phyloP scores from a whole-genome alignment of 768 basidiomycete genomes.

The Steccherinum ochraceum region DNA sequence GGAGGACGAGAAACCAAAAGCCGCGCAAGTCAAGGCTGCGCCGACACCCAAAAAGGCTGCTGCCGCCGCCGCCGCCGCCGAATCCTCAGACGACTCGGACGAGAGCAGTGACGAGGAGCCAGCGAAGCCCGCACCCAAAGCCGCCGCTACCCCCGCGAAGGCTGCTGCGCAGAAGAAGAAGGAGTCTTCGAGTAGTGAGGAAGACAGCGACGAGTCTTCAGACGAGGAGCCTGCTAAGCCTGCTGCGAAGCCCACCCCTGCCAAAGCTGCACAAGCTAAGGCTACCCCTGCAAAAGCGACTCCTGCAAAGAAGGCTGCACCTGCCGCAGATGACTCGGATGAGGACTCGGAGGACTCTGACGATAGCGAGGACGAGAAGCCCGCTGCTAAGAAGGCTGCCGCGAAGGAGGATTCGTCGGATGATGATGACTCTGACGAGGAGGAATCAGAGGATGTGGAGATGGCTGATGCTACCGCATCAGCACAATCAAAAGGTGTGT shows the following conservation, averaged over 20 bases:
- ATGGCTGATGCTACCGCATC: slow-evolving; percentile 43
- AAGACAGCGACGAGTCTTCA: slow-evolving; percentile 8
- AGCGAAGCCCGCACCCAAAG: no score
- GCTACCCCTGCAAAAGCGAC: slow-evolving; percentile 5
- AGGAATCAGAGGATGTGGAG: slow-evolving; percentile 50
- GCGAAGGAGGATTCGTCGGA: slow-evolving; percentile 13
- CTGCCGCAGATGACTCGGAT: slow-evolving; percentile 8
- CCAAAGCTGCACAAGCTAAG: slow-evolving; percentile 25
- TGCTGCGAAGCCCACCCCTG: slow-evolving; percentile 4
- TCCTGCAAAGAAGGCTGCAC: slow-evolving; percentile 12
- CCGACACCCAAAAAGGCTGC: not conserved
- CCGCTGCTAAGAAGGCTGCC: slow-evolving; percentile 16
- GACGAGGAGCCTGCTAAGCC: slow-evolving; percentile 19
- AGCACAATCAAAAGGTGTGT: slow-evolving; percentile 31
- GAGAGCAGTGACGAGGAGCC: no score
- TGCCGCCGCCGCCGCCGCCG: not conserved
- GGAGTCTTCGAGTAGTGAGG: slow-evolving; percentile 14
- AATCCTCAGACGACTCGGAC: slow-evolving; percentile 5
- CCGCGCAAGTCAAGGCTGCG: slow-evolving; percentile 27
- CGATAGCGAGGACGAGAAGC: slow-evolving; percentile 19
- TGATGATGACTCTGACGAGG: slow-evolving; percentile 15
- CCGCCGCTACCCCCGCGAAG: slow-evolving; percentile 10
- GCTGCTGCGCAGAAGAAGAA: slow-evolving; percentile 10
- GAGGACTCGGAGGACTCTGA: slow-evolving; percentile 14
- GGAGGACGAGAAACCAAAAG: slow-evolving; percentile 34